Evolutionary conservation across 495 filamentous ascomycete species (phyloP).

Genomic region (Cladorrhinum samala): DNA sequence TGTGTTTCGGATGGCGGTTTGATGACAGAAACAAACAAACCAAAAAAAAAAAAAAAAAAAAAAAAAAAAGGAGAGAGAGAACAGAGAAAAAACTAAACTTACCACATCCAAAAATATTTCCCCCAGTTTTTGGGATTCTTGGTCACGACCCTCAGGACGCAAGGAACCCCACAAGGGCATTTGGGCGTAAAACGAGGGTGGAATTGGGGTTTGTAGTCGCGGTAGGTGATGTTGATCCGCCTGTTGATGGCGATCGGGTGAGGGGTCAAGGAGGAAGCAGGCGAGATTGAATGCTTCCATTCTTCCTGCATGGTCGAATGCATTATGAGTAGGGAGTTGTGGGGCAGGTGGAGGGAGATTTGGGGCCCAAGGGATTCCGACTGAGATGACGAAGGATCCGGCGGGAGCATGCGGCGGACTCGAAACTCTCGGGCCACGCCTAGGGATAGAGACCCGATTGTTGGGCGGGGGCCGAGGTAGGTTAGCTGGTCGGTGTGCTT

Average conservation of each 20-base stretch:
- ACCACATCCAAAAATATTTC: constrained; percentile 85
- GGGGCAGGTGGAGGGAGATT: constrained; percentile 84
- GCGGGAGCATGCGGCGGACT: constrained; percentile 64
- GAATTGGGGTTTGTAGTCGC: constrained; percentile 70
- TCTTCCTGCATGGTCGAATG: constrained; percentile 84
- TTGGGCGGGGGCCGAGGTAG: constrained; percentile 79
- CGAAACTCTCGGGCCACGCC: constrained; percentile 90
- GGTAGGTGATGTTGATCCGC: constrained; percentile 91
- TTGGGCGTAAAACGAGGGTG: constrained; percentile 63
- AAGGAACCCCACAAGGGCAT: constrained; percentile 61
- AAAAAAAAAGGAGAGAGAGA: neutral
- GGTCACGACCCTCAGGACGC: constrained; percentile 73
- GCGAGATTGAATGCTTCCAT: constrained; percentile 74
- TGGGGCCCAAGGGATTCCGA: too few species aligned
- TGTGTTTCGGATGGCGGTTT: too few species aligned
- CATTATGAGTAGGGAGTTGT: constrained; percentile 92
- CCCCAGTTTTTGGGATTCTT: constrained; percentile 67
- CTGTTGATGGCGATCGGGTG: constrained; percentile 75
- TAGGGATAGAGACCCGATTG: constrained; percentile 85
- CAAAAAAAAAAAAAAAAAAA: neutral
- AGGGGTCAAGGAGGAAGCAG: constrained; percentile 66
- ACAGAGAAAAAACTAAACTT: neutral
- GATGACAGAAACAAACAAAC: neutral
- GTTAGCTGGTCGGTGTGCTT: constrained; percentile 85
- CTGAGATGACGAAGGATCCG: constrained; percentile 39